Evolutionary conservation across 164 flowering plant genomes (phyloP).

Genomic region (Umbellularia californica): DNA sequence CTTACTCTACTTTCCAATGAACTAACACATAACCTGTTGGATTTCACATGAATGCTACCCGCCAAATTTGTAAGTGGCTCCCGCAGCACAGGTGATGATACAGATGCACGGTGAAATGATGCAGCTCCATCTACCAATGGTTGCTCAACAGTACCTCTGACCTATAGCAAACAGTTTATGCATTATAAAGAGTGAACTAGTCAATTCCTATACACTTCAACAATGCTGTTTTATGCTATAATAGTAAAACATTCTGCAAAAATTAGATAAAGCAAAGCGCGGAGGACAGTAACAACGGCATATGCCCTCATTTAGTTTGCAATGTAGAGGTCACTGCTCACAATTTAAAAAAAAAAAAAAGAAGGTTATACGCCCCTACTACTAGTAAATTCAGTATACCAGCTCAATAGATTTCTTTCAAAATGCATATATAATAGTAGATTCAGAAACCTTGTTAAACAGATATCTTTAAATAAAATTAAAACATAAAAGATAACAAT

Average conservation of each 20-base stretch:
- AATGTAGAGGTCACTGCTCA: no score
- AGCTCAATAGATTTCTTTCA: no score
- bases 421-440: no score
- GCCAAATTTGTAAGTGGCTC: slow-evolving; percentile 90
- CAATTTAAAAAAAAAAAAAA: no score
- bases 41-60: slow-evolving; percentile 77
- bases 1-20: slow-evolving; percentile 87
- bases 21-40: slow-evolving; percentile 74
- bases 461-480: no score
- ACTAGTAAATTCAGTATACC: no score
- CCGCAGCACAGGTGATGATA: slow-evolving; percentile 85
- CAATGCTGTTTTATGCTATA: not conserved
- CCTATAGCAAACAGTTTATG: slow-evolving; percentile 33
- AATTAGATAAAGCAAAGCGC: not conserved
- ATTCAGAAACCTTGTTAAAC: no score
- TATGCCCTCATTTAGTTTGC: not conserved
- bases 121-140: slow-evolving; percentile 94
- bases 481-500: no score
- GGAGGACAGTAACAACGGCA: not conserved
- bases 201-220: not conserved
- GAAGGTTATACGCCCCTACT: no score
- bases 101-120: slow-evolving; percentile 86
- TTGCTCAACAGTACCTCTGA: slow-evolving; percentile 95
- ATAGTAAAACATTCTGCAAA: not conserved
- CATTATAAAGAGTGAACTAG: not conserved